A percentile compares a stretch with the other conserved stretches of the same genome.
phyloP scores from a whole-genome alignment of 176 grass and related monocot genomes.

The Bothriochloa decipiens region DNA sequence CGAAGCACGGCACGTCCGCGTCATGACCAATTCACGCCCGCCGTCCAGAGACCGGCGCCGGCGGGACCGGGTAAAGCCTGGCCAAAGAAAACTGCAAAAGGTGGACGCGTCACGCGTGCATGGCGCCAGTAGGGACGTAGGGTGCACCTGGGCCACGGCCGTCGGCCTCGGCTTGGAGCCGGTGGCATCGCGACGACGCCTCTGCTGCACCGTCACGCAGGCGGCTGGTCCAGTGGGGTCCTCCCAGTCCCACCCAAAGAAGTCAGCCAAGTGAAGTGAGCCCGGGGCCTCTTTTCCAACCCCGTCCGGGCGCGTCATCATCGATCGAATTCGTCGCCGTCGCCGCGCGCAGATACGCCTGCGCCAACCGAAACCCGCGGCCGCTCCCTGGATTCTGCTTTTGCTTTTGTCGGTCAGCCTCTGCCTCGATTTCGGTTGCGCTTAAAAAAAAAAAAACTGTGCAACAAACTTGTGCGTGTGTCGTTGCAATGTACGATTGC shows the following conservation, averaged over 20 bases:
- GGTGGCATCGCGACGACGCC: not conserved
- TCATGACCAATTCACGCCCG: not conserved
- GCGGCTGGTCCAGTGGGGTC: too few species aligned
- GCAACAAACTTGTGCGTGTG: too few species aligned
- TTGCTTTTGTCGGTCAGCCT: too few species aligned
- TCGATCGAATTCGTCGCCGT: not conserved
- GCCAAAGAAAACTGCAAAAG: not conserved
- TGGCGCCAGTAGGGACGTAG: too few species aligned
- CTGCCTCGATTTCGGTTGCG: too few species aligned
- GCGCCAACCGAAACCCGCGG: constrained; percentile 12
- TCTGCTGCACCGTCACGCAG: not conserved
- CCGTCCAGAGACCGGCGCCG: not conserved
- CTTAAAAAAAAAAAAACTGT: too few species aligned
- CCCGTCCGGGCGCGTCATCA: not conserved
- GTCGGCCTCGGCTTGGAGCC: not conserved
- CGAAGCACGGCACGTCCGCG: not conserved
- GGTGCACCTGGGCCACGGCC: too few species aligned
- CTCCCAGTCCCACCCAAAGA: not conserved
- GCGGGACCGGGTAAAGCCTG: not conserved
- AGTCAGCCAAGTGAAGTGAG: not conserved
- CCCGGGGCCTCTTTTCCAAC: not conserved
- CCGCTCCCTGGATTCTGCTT: not conserved
- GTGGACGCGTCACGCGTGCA: not conserved
- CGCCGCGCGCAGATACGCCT: too few species aligned
- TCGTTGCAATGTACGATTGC: too few species aligned